Conservation (phyloP, 2,329 filamentous ascomycete species). For the Aspergillus hortae region DNA sequence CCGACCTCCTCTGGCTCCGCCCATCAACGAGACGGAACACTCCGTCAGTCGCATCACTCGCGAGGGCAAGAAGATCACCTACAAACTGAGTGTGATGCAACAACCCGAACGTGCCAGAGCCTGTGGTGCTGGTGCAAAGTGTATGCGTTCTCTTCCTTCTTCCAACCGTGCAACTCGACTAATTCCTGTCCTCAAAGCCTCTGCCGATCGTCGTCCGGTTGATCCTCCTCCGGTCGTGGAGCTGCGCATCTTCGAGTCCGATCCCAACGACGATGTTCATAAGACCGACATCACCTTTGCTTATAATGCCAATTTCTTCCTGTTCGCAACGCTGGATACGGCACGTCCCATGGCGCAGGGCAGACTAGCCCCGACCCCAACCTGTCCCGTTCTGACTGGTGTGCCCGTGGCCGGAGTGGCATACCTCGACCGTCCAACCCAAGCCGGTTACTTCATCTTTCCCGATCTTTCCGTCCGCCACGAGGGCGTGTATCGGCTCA, state of each 20-base stretch:
- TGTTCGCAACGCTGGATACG: conserved; percentile 87
- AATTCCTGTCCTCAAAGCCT: conserved; percentile 50
- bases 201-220: conserved; percentile 84
- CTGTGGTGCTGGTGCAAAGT: conserved; percentile 92
- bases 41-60: conserved; percentile 60
- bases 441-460: conserved; percentile 92
- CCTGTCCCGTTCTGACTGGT: conserved; percentile 81
- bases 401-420: conserved; percentile 95
- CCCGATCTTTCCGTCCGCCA: conserved; percentile 94
- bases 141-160: conserved; percentile 50
- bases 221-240: conserved; percentile 94
- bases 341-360: conserved; percentile 79
- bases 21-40: conserved; percentile 54
- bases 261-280: conserved; percentile 52
- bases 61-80: conserved; percentile 73
- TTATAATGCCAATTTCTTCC: conserved; percentile 97
- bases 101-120: conserved; percentile 92
- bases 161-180: conserved; percentile 1
- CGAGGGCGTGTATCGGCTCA: conserved; percentile 86
- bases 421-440: conserved; percentile 80
- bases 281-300: conserved; percentile 75
- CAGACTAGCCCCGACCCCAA: conserved; percentile 66
- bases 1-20: conserved; percentile 34
- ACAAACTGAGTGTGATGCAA: conserved; percentile 81
- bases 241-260: conserved; percentile 74